Evolutionary conservation across 2,329 filamentous ascomycete genomes (phyloP).

Genomic region (Penicillium sp.): DNA sequence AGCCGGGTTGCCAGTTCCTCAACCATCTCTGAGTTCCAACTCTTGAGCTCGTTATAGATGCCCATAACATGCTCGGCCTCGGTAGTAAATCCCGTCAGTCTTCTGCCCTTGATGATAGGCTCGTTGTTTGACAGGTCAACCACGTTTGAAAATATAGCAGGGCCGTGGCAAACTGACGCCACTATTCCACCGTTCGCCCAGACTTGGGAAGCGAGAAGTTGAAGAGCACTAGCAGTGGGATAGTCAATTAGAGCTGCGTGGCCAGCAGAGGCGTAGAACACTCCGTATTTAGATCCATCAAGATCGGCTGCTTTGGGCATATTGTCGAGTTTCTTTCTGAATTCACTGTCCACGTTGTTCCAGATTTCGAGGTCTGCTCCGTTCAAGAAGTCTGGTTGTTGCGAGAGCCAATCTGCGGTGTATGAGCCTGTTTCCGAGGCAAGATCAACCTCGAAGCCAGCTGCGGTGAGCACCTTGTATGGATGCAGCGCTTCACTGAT

Average conservation of each 20-base stretch:
- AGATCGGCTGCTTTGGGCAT: constrained; percentile 37
- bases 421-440: constrained; percentile 45
- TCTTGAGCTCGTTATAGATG: constrained; percentile 28
- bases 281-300: constrained; percentile 24
- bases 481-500: constrained; percentile 49
- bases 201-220: constrained; percentile 40
- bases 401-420: constrained; percentile 43
- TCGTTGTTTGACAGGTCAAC: constrained; percentile 30
- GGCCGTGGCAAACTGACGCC: constrained; percentile 40
- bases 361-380: constrained; percentile 38
- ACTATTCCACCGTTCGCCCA: constrained; percentile 42
- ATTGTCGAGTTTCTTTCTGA: constrained; percentile 43
- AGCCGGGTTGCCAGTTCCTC: constrained; percentile 30
- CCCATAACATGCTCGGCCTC: constrained; percentile 35
- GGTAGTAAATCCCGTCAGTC: constrained; percentile 39
- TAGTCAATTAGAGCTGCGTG: constrained; percentile 47
- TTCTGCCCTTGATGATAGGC: constrained; percentile 36
- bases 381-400: constrained; percentile 40
- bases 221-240: constrained; percentile 38
- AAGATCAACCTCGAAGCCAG: constrained; percentile 46
- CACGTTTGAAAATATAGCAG: constrained; percentile 36
- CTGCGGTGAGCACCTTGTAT: constrained; percentile 42
- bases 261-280: constrained; percentile 1
- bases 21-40: constrained; percentile 30
- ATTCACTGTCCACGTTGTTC: constrained; percentile 40